Evolutionary conservation across 2,329 filamentous ascomycete species (phyloP), one percentile per base, ranked within the genome.

Genomic region (Plectosphaerella plurivora): DNA sequence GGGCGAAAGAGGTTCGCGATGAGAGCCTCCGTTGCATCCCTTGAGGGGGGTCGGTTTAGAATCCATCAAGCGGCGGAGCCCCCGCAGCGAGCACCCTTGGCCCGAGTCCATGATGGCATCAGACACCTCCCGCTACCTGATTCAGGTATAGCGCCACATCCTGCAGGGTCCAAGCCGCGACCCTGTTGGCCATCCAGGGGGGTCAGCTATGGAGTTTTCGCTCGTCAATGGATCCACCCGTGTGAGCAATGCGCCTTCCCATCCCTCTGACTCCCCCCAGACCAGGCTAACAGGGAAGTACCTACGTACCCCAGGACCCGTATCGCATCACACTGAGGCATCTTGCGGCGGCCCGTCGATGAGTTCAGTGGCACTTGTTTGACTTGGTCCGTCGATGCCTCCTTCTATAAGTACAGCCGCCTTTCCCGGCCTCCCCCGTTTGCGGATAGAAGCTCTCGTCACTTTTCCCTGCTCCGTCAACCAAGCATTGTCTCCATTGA

Each of bases 361-460:
- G 41, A 44, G 41, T 44, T 44, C 41, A 44, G n/a, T 44, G 41
- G 41, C 41, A 18, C 41, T 44, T 18, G 41, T 18, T 20, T n/a
- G n/a, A n/a, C 37, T 18, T 12, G 18, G 35, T 41, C 16, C 47
- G 45, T 49, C 47, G 22, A 20, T 49, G 16, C 47, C n/a, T 49
- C 28, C 28, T 41, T 49, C 47, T 49, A 49, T 49, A 49, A 49
- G 39, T 35, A 16, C 47, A 41, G 45, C 45, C 45, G n/a, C 22
- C 24, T 18, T 47, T 16, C 45, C 35, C 9, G 16, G 35, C 25
- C 14, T 41, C 18, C 35, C 47, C 47, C 47, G 25, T 15, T 12
- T 35, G 25, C 12, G 28, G 24, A 16, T 41, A 12, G 10, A 14
- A 41, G 16, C 3, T 8, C 4, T 41, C 37, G 28, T 24, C n/a